These are phyloP conservation scores for Magnusiomyces ingens DNA, from an alignment of 1,139 yeast genomes.

Conservation along the genomic window DNA sequence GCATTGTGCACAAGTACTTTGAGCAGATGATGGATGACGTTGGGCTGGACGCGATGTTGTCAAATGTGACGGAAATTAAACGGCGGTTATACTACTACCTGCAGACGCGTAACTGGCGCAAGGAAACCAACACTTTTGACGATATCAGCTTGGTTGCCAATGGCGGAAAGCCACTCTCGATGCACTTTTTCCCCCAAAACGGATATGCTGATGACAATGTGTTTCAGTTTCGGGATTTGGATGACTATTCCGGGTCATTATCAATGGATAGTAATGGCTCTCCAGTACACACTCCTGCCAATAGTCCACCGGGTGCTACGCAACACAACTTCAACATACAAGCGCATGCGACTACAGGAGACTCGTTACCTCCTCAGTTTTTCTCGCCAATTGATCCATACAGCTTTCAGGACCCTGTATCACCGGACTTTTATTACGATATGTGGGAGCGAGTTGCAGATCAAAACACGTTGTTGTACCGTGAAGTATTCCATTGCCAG, in stretches of 20 bases:
- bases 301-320: background rate
- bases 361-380: background rate
- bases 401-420: conserved; percentile 78
- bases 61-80: conserved; percentile 15
- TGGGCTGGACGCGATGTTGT: conserved; percentile 11
- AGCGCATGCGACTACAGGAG: conserved; percentile 5
- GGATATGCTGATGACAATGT: conserved; percentile 4
- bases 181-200: conserved; percentile 4
- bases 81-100: conserved; percentile 16
- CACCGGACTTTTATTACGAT: conserved; percentile 72
- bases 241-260: background rate
- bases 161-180: conserved; percentile 4
- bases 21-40: conserved; percentile 15
- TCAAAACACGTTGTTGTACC: conserved; percentile 71
- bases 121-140: conserved; percentile 7
- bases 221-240: conserved; percentile 6
- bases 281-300: conserved; percentile 16
- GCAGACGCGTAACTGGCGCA: conserved; percentile 16
- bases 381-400: conserved; percentile 69
- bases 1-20: conserved; percentile 33
- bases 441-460: conserved; percentile 83
- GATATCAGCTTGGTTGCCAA: background rate
- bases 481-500: conserved; percentile 86
- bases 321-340: background rate
- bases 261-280: conserved; percentile 17